These are phyloP conservation scores for Hanseniaspora pseudoguilliermondii DNA, from an alignment of 805 yeast genomes.

Conservation along the genomic window DNA sequence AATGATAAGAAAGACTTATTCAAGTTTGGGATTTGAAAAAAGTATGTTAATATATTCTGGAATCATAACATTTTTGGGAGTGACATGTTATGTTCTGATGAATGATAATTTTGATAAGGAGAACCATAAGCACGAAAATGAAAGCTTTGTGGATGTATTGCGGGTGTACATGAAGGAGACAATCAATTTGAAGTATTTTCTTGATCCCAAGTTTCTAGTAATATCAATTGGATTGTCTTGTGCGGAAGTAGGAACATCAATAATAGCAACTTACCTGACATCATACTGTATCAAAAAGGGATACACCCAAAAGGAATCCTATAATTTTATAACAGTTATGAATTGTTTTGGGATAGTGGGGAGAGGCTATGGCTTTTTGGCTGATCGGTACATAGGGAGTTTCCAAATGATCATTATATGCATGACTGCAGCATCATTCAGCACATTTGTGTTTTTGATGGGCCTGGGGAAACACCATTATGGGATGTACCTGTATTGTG, in stretches of 20 bases:
- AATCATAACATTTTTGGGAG: neutral
- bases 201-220: conserved; percentile 32
- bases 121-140: conserved; percentile 34
- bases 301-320: conserved; percentile 27
- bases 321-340: conserved; percentile 33
- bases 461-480: conserved; percentile 42
- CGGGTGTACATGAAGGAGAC: conserved; percentile 18
- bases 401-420: conserved; percentile 44
- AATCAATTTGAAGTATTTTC: conserved; percentile 27
- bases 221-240: conserved; percentile 31
- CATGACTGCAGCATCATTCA: conserved; percentile 34
- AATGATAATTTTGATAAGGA: conserved; percentile 7
- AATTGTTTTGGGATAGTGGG: conserved; percentile 39
- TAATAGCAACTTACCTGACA: conserved; percentile 35
- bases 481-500: conserved; percentile 41
- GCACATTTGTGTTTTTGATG: conserved; percentile 48
- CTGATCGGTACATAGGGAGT: conserved; percentile 44
- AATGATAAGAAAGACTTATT: conserved; percentile 32
- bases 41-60: conserved; percentile 17
- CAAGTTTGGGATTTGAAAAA: conserved; percentile 33
- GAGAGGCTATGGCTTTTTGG: conserved; percentile 40
- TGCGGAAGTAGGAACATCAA: conserved; percentile 33
- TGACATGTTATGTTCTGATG: neutral
- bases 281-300: conserved; percentile 39
- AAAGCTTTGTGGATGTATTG: conserved; percentile 27